Percentiles rank a stretch among this genome's conserved stretches.
phyloP scores from a whole-genome alignment of 768 basidiomycete species.

The Lentinula raphanica region DNA sequence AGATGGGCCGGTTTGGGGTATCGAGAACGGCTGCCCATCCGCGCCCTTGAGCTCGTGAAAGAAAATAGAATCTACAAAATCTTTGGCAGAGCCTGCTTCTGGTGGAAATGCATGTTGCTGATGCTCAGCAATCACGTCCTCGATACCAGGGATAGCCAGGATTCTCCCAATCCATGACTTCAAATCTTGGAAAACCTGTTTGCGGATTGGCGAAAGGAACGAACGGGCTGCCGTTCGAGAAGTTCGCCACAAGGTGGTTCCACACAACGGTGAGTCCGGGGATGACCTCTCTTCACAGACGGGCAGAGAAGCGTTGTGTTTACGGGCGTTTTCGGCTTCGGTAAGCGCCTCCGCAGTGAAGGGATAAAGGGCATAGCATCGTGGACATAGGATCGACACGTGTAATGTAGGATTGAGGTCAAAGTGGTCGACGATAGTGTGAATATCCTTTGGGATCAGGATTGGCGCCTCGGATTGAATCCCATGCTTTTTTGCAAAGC shows the following conservation, averaged over 20 bases:
- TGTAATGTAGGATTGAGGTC: background rate
- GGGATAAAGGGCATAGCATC: background rate
- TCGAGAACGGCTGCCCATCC: slow-evolving; percentile 14
- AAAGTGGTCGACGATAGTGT: background rate
- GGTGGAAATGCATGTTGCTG: background rate
- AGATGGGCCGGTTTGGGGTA: slow-evolving; percentile 1
- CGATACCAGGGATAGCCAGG: background rate
- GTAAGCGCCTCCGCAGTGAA: background rate
- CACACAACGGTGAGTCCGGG: background rate
- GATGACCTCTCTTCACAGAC: background rate
- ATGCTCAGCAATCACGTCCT: background rate
- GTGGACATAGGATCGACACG: background rate
- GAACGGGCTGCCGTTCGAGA: background rate
- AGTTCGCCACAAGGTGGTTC: background rate
- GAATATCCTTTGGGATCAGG: background rate
- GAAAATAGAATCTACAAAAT: background rate
- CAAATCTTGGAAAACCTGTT: background rate
- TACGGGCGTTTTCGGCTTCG: background rate
- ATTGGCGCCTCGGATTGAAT: background rate
- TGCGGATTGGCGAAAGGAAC: background rate
- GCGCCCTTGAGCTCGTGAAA: slow-evolving; percentile 9
- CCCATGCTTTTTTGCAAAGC: too few relatives aligned
- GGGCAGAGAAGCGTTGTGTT: background rate
- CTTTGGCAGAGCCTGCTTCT: background rate
- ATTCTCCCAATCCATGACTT: background rate